Conservation (phyloP, 306 rosid species). For the Prunus fruticosa region DNA sequence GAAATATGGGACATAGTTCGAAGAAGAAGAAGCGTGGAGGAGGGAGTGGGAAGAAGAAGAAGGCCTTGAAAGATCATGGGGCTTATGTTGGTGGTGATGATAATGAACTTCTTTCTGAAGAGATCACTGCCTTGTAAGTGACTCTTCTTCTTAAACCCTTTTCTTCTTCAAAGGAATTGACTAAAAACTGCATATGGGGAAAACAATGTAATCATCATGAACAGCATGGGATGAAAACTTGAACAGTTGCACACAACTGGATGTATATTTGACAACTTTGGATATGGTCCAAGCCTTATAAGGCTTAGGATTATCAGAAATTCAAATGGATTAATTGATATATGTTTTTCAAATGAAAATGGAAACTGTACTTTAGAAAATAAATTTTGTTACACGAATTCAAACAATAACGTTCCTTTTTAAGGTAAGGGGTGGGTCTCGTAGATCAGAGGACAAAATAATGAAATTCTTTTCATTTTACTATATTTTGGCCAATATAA, state of each 20-base stretch:
- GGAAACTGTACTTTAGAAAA: neutral
- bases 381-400: neutral
- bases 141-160: neutral
- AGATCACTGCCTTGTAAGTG: constrained; percentile 84
- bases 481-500: neutral
- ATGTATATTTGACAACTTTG: neutral
- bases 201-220: neutral
- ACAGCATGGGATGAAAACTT: neutral
- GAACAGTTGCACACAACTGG: neutral
- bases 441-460: neutral
- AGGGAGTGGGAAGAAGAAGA: constrained; percentile 66
- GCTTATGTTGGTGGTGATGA: constrained; percentile 40
- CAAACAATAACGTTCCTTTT: neutral
- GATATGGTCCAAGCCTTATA: neutral
- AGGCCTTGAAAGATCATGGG: constrained; percentile 56
- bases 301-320: neutral
- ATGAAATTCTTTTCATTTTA: neutral
- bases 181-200: neutral
- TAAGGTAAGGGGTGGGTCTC: neutral
- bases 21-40: constrained; percentile 69
- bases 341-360: neutral
- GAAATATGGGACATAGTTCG: constrained; percentile 65
- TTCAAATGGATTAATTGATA: neutral
- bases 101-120: constrained; percentile 71
- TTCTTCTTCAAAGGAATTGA: constrained; percentile 15